phyloP scores from a whole-genome alignment of 768 basidiomycete species.

The Boletus reticuloceps region DNA sequence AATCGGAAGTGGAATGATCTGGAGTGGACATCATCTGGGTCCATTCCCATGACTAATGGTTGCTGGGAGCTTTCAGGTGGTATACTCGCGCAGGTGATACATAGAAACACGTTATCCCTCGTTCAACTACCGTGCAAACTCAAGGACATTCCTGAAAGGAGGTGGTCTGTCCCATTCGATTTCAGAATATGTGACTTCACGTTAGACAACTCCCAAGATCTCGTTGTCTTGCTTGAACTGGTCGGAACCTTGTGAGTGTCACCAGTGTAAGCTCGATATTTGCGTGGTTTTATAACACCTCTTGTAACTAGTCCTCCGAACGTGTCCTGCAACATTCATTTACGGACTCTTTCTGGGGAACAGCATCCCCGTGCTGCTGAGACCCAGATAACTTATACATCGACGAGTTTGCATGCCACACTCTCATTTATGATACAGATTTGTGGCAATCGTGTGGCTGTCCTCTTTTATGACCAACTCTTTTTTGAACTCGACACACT shows the following conservation, averaged over 20 bases:
- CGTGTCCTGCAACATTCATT: slow-evolving; percentile 22
- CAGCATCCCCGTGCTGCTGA: slow-evolving; percentile 22
- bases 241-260: slow-evolving; percentile 17
- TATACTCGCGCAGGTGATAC: slow-evolving; percentile 29
- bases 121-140: slow-evolving; percentile 30
- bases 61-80: slow-evolving; percentile 37
- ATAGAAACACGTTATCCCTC: slow-evolving; percentile 16
- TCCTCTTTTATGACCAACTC: slow-evolving; percentile 21
- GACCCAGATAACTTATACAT: slow-evolving; percentile 14
- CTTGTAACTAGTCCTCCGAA: slow-evolving; percentile 13
- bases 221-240: slow-evolving; percentile 30
- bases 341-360: slow-evolving; percentile 28
- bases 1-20: slow-evolving; percentile 32
- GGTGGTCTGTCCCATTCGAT: slow-evolving; percentile 29
- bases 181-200: slow-evolving; percentile 34
- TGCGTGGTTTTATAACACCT: background rate
- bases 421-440: slow-evolving; percentile 30
- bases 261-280: background rate
- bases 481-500: background rate
- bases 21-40: slow-evolving; percentile 11
- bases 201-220: slow-evolving; percentile 35
- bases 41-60: slow-evolving; percentile 17
- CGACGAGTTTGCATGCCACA: background rate
- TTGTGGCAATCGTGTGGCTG: slow-evolving; percentile 28
- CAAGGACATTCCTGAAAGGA: slow-evolving; percentile 23